These are phyloP conservation scores for Podila verticillata DNA, from an alignment of 192 early-diverging fungal genomes.

Conservation along the genomic window DNA sequence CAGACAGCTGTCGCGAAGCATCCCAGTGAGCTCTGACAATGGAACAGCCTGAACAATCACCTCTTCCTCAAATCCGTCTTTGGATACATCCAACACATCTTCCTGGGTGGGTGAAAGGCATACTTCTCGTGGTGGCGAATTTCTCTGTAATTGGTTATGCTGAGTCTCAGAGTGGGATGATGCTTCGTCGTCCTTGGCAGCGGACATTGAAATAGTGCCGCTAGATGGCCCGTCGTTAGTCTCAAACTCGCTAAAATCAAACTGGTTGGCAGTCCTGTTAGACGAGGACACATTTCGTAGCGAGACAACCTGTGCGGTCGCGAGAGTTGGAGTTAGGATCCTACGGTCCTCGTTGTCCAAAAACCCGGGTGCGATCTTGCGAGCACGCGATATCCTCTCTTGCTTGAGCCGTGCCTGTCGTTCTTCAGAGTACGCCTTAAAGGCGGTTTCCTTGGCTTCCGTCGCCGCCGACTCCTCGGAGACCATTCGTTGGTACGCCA, in stretches of 20 bases:
- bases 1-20: constrained; percentile 35
- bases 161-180: background rate
- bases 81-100: background rate
- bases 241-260: constrained; percentile 50
- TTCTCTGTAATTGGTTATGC: background rate
- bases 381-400: constrained; percentile 52
- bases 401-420: constrained; percentile 59
- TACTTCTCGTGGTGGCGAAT: background rate
- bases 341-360: constrained; percentile 65
- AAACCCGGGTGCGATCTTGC: constrained; percentile 74
- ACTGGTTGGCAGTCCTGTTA: background rate
- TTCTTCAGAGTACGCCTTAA: constrained; percentile 51
- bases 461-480: constrained; percentile 33
- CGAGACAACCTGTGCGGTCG: constrained; percentile 20
- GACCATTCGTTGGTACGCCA: constrained; percentile 53
- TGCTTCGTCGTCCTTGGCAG: background rate
- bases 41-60: constrained; percentile 48
- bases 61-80: constrained; percentile 22
- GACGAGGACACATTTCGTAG: background rate
- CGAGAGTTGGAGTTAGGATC: constrained; percentile 61
- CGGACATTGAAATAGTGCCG: background rate
- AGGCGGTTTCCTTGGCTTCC: constrained; percentile 45
- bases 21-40: constrained; percentile 35
- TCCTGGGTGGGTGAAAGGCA: constrained; percentile 1
- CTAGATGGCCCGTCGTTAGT: constrained; percentile 2